Conservation (phyloP, 2,329 filamentous ascomycete species). For the Boeremia lycopersici region DNA sequence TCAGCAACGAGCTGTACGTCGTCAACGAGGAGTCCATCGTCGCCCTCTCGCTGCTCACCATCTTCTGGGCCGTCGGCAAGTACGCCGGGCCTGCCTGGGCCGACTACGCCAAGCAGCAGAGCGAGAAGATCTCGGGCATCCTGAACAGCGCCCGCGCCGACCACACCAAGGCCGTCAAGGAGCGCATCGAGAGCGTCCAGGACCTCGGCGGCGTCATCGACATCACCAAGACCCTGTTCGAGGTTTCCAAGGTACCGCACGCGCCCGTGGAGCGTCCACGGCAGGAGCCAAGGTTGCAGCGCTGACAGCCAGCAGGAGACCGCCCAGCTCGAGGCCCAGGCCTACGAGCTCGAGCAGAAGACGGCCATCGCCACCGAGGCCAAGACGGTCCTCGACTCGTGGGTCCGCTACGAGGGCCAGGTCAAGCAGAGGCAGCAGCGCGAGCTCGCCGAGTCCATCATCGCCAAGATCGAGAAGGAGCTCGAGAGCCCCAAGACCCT, state of each 20-base stretch:
- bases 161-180: constrained; percentile 94
- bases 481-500: constrained; percentile 96
- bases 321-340: constrained; percentile 91
- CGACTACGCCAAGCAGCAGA: constrained; percentile 89
- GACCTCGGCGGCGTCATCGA: constrained; percentile 94
- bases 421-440: constrained; percentile 98
- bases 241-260: constrained; percentile 99
- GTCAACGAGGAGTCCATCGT: constrained; percentile 99
- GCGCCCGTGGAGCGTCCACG: too few species aligned
- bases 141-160: constrained; percentile 92
- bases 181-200: constrained; percentile 90
- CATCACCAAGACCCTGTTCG: constrained; percentile 95
- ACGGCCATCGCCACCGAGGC: constrained; percentile 91
- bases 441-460: constrained; percentile 90
- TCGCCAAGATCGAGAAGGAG: constrained; percentile 98
- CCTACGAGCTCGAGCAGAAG: constrained; percentile 96
- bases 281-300: too few species aligned
- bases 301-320: constrained; percentile 73
- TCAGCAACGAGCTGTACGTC: constrained; percentile 99
- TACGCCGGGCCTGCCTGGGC: constrained; percentile 91
- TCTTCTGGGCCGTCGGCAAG: constrained; percentile 91
- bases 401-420: constrained; percentile 98
- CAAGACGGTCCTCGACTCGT: constrained; percentile 94
- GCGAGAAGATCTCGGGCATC: constrained; percentile 91
- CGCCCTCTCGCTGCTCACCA: constrained; percentile 86